Percentiles rank a stretch among this genome's conserved stretches.
Evolutionary conservation across 2,329 filamentous ascomycete genomes (phyloP).

Genomic region (Sphaerulina musiva): DNA sequence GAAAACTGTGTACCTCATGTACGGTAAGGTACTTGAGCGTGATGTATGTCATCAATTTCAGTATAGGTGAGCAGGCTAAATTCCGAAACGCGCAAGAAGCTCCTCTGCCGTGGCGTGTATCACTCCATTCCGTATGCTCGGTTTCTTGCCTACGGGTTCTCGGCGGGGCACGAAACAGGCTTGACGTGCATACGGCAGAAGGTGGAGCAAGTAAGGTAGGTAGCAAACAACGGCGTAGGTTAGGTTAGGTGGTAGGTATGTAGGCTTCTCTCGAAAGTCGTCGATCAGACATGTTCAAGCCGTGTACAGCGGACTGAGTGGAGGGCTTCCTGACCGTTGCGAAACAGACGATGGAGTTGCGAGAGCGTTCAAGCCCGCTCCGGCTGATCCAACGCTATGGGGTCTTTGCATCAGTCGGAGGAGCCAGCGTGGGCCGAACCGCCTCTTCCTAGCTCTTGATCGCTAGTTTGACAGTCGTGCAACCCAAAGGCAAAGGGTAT

Average conservation of each 20-base stretch:
- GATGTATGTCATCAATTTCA: neutral
- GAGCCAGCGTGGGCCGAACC: conserved; percentile 6
- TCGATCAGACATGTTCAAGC: neutral
- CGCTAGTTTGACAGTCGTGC: conserved; percentile 3
- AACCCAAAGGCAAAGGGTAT: neutral
- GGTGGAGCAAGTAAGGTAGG: neutral
- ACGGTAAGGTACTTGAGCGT: neutral
- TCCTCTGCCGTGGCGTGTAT: neutral
- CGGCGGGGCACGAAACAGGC: conserved; percentile 14
- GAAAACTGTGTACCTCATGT: neutral
- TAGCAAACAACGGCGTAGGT: conserved; percentile 16
- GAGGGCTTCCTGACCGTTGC: conserved; percentile 4
- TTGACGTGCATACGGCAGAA: conserved; percentile 12
- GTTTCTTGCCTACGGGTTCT: conserved; percentile 12
- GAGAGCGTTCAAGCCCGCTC: neutral
- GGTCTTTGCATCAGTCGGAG: conserved; percentile 14
- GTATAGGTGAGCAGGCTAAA: neutral
- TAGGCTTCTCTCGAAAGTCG: neutral
- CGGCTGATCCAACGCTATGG: conserved; percentile 7
- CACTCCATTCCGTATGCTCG: conserved; percentile 3
- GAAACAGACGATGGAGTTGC: conserved; percentile 3
- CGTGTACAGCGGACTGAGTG: neutral
- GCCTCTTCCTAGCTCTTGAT: neutral
- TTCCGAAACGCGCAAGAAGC: neutral
- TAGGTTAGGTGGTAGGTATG: neutral